Evolutionary conservation across 108 stramenopile species (phyloP).

Genomic region (Skeletonema tropicum): DNA sequence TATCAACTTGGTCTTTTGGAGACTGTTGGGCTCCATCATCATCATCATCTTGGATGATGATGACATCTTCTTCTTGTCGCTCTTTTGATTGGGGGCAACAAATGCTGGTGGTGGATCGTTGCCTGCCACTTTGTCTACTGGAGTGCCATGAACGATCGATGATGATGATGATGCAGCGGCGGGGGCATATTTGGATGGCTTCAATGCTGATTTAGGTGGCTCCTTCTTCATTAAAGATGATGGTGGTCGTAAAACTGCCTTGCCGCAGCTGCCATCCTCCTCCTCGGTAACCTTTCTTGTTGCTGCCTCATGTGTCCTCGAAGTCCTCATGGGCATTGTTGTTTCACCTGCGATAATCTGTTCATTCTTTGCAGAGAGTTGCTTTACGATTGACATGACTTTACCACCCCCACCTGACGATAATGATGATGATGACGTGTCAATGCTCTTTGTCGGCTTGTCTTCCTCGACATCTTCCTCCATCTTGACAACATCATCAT

Average conservation of each 20-base stretch:
- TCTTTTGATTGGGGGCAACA: background rate
- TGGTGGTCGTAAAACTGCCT: background rate
- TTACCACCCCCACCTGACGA: background rate
- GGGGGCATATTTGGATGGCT: constrained; percentile 37
- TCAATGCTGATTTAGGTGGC: constrained; percentile 34
- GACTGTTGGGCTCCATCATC: background rate
- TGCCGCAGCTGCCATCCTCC: constrained; percentile 10
- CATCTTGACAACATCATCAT: background rate
- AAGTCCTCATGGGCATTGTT: background rate
- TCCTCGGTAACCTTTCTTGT: background rate
- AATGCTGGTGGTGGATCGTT: background rate
- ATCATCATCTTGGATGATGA: background rate
- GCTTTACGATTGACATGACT: constrained; percentile 7
- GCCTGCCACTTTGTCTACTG: background rate
- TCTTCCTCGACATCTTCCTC: background rate
- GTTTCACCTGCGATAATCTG: background rate
- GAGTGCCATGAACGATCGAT: constrained; percentile 4
- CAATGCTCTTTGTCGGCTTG: background rate
- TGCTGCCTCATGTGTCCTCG: background rate
- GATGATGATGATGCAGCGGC: background rate
- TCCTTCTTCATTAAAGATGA: constrained; percentile 18
- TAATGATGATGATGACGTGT: background rate
- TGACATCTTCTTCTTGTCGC: background rate
- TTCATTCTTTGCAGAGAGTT: constrained; percentile 12
- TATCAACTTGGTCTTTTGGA: background rate